Conservation (phyloP, 306 rosid genomes). For the Sindora glabra region DNA sequence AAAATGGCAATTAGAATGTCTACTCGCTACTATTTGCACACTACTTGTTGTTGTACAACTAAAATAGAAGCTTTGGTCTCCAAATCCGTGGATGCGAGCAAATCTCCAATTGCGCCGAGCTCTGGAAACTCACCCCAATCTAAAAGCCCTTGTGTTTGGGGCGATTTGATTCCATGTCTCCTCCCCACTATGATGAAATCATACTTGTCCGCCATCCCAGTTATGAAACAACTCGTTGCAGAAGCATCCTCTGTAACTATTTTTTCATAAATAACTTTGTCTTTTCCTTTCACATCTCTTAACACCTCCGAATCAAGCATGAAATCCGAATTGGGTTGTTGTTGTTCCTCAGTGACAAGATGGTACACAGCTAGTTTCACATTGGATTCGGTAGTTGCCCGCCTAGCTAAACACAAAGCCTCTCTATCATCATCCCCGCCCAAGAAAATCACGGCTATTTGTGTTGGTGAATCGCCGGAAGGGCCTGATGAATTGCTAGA, state of each 20-base stretch:
- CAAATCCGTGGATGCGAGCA: conserved; percentile 54
- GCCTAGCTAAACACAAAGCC: conserved; percentile 34
- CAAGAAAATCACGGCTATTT: conserved; percentile 31
- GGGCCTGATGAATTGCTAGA: too few species aligned
- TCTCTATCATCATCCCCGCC: conserved; percentile 57
- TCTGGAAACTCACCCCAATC: conserved; percentile 66
- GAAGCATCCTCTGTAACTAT: conserved; percentile 8
- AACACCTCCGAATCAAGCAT: conserved; percentile 10
- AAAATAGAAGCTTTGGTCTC: conserved; percentile 35
- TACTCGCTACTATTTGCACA: background rate
- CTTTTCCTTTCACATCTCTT: background rate
- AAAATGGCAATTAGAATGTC: background rate
- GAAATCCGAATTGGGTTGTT: background rate
- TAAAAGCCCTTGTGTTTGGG: conserved; percentile 39
- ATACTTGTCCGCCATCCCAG: conserved; percentile 20
- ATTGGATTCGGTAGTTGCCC: conserved; percentile 10
- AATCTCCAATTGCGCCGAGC: conserved; percentile 53
- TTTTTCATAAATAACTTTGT: conserved; percentile 1
- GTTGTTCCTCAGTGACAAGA: background rate
- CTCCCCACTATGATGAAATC: conserved; percentile 61
- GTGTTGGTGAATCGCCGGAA: background rate
- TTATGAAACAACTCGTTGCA: conserved; percentile 16
- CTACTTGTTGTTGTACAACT: conserved; percentile 46
- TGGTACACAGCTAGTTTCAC: conserved; percentile 25
- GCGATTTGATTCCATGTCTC: conserved; percentile 5